phyloP scores from a whole-genome alignment of 345 rosid species.

The Psidium guajava region DNA sequence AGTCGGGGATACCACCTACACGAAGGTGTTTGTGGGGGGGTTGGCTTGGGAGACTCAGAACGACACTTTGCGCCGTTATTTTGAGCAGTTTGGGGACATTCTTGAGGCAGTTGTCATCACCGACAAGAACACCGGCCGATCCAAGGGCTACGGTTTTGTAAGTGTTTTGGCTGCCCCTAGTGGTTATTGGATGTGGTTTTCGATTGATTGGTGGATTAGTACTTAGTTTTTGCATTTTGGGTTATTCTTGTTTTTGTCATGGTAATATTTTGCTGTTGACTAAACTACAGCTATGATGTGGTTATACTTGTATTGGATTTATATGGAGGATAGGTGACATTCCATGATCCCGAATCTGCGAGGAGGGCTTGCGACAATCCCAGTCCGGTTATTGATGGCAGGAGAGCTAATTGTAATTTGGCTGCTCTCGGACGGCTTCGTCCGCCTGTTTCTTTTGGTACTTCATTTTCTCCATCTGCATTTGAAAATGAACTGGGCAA shows the following conservation, averaged over 20 bases:
- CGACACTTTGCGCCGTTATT: conserved; percentile 19
- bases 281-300: conserved; percentile 6
- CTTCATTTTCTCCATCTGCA: not conserved
- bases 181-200: not conserved
- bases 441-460: conserved; percentile 11
- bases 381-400: conserved; percentile 26
- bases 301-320: conserved; percentile 6
- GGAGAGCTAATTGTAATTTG: conserved; percentile 29
- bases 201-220: not conserved
- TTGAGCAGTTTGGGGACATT: conserved; percentile 31
- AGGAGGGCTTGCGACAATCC: conserved; percentile 31
- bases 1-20: conserved; percentile 16
- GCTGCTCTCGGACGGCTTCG: conserved; percentile 29
- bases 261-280: conserved; percentile 1
- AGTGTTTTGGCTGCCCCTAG: not conserved
- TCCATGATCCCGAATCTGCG: conserved; percentile 18
- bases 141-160: conserved; percentile 39
- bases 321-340: conserved; percentile 10
- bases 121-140: conserved; percentile 29
- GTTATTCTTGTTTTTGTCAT: not conserved
- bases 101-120: conserved; percentile 31
- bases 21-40: conserved; percentile 33
- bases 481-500: conserved; percentile 10
- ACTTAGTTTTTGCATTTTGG: not conserved
- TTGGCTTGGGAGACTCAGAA: conserved; percentile 34